Percentiles rank a stretch among this genome's conserved stretches.
phyloP scores from a whole-genome alignment of 1,139 yeast species.

The Geotrichum cucujoidarum region DNA sequence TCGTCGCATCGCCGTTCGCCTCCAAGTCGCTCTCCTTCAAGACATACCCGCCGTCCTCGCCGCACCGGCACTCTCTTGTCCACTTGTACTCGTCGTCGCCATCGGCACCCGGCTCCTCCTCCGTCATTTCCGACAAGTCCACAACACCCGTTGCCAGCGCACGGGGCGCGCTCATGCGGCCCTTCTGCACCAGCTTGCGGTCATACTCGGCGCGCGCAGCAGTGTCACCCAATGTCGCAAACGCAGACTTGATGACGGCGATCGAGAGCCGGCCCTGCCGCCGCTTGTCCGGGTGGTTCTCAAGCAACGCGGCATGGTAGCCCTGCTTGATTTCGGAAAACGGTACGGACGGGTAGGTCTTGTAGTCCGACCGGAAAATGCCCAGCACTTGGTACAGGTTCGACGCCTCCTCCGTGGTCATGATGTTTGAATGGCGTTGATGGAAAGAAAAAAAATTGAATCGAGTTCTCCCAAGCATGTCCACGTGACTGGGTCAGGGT shows the following conservation, averaged over 20 bases:
- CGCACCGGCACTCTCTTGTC: constrained; percentile 65
- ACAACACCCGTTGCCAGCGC: constrained; percentile 56
- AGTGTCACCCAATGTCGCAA: constrained; percentile 45
- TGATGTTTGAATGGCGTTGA: not conserved
- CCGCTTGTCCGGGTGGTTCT: constrained; percentile 72
- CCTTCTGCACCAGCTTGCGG: constrained; percentile 40
- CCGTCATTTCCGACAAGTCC: constrained; percentile 51
- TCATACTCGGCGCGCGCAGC: constrained; percentile 47
- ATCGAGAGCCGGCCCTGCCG: constrained; percentile 33
- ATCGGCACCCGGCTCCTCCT: constrained; percentile 33
- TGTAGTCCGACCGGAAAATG: constrained; percentile 28
- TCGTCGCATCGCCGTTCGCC: constrained; percentile 49
- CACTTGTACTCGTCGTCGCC: constrained; percentile 32
- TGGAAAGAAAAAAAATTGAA: not conserved
- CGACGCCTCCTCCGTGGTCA: constrained; percentile 1
- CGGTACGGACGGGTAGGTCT: constrained; percentile 34
- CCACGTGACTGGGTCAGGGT: constrained; percentile 2
- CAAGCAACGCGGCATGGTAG: constrained; percentile 54
- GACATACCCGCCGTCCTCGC: constrained; percentile 48
- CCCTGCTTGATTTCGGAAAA: constrained; percentile 51
- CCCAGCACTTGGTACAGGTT: constrained; percentile 52
- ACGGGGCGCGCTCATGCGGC: constrained; percentile 42
- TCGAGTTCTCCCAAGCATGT: too few species aligned
- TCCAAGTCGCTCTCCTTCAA: constrained; percentile 60
- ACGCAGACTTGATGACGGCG: constrained; percentile 53